phyloP scores from a whole-genome alignment of 2,329 filamentous ascomycete genomes.

The Xylariaceae sp. region DNA sequence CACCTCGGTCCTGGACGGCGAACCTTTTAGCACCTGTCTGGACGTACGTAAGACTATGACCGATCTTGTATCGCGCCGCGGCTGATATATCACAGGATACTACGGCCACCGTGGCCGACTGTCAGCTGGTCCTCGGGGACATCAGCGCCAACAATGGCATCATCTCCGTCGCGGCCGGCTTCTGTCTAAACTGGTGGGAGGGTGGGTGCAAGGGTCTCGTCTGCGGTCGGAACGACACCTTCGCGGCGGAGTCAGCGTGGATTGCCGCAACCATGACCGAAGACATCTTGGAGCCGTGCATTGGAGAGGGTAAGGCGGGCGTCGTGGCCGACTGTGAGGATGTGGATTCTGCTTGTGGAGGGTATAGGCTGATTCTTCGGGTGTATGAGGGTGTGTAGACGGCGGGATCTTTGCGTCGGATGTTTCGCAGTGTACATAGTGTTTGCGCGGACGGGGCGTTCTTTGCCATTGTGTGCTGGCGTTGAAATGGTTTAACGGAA shows the following conservation, averaged over 20 bases:
- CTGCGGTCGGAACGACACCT: conserved; percentile 51
- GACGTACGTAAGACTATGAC: too few relatives aligned
- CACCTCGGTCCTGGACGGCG: too few relatives aligned
- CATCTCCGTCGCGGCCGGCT: conserved; percentile 7
- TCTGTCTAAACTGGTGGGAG: conserved; percentile 16
- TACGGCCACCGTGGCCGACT: conserved; percentile 10
- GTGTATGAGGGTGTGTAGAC: too few relatives aligned
- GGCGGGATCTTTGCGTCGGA: too few relatives aligned
- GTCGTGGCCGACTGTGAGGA: neutral
- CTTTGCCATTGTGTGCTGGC: too few relatives aligned
- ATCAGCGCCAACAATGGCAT: conserved; percentile 8
- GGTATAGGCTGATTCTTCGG: too few relatives aligned
- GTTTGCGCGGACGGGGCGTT: too few relatives aligned
- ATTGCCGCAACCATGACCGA: conserved; percentile 36
- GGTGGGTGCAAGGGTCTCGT: conserved; percentile 8
- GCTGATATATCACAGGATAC: too few relatives aligned
- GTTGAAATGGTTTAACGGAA: too few relatives aligned
- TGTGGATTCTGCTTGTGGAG: neutral
- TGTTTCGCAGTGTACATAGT: too few relatives aligned
- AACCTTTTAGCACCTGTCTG: too few relatives aligned
- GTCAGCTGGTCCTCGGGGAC: conserved; percentile 9
- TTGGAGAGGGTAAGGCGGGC: conserved; percentile 3
- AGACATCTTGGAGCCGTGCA: conserved; percentile 8
- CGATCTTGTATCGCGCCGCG: too few relatives aligned
- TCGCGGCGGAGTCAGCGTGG: conserved; percentile 71